Evolutionary conservation across 176 grass and related monocot genomes (phyloP).

Genomic region (Typha latifolia): DNA sequence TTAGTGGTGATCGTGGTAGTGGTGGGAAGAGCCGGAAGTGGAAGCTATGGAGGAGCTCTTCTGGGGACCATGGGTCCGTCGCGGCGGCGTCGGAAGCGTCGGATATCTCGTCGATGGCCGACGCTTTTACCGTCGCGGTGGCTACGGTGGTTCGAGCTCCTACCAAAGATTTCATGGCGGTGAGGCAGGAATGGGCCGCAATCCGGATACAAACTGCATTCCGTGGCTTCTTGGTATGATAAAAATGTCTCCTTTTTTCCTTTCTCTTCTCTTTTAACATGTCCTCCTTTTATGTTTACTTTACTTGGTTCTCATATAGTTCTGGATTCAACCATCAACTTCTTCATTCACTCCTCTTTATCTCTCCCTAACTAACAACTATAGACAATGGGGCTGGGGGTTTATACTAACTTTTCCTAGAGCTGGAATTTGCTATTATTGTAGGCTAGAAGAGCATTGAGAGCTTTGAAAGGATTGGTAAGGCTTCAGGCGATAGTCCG

Average conservation of each 20-base stretch:
- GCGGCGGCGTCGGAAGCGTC: slow-evolving; percentile 47
- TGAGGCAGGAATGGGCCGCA: slow-evolving; percentile 72
- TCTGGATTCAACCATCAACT: no score
- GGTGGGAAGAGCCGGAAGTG: slow-evolving; percentile 54
- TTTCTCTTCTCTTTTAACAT: background rate
- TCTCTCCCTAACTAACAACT: no score
- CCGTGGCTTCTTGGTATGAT: slow-evolving; percentile 70
- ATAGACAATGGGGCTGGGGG: no score
- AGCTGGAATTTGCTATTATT: background rate
- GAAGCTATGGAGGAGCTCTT: slow-evolving; percentile 78
- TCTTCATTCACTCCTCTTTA: no score
- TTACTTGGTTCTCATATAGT: no score
- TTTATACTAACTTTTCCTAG: no score
- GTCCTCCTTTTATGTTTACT: no score
- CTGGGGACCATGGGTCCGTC: slow-evolving; percentile 41
- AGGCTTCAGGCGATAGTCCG: slow-evolving; percentile 92
- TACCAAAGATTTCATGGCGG: slow-evolving; percentile 81
- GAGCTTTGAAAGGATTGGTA: slow-evolving; percentile 74
- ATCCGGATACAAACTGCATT: slow-evolving; percentile 94
- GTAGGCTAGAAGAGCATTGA: slow-evolving; percentile 61
- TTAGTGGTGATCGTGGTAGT: slow-evolving; percentile 11
- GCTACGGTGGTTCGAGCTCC: slow-evolving; percentile 65
- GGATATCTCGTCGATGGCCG: slow-evolving; percentile 43
- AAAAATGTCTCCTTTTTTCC: background rate
- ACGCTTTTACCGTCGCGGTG: slow-evolving; percentile 55